A percentile compares a stretch with the other conserved stretches of the same genome.
Conservation (phyloP, 257 asterid species). For the Misopates orontium region DNA sequence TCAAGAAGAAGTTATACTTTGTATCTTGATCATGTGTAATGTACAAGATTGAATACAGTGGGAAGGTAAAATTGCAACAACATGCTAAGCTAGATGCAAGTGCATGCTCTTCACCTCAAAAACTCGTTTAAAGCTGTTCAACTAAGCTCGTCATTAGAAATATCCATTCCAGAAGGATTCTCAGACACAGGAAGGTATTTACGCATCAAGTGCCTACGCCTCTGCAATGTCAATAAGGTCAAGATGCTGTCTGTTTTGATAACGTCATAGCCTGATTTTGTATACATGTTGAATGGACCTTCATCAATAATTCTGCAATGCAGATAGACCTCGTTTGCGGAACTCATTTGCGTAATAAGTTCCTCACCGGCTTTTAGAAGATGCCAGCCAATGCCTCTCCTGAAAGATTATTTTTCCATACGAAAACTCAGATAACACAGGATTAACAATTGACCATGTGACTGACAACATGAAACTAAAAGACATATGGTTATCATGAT, state of each 20-base stretch:
- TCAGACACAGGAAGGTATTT: slow-evolving; percentile 61
- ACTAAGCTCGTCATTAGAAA: slow-evolving; percentile 36
- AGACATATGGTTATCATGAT: neutral
- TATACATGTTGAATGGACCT: slow-evolving; percentile 84
- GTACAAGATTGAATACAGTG: slow-evolving; percentile 34
- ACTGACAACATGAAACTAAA: neutral
- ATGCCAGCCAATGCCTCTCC: slow-evolving; percentile 97
- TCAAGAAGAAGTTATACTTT: slow-evolving; percentile 17
- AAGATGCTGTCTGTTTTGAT: slow-evolving; percentile 79
- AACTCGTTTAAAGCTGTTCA: slow-evolving; percentile 30
- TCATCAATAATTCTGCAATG: slow-evolving; percentile 90
- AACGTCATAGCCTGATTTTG: slow-evolving; percentile 68
- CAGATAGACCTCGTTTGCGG: slow-evolving; percentile 71
- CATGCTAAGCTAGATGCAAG: slow-evolving; percentile 18
- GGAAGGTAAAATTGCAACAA: slow-evolving; percentile 16
- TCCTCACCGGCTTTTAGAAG: slow-evolving; percentile 86
- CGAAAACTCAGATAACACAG: neutral
- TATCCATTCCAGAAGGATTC: slow-evolving; percentile 38
- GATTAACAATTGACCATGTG: slow-evolving; percentile 1
- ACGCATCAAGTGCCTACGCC: slow-evolving; percentile 89
- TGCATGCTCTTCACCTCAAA: slow-evolving; percentile 36
- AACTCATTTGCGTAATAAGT: slow-evolving; percentile 69
- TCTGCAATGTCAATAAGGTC: slow-evolving; percentile 73
- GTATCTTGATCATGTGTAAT: slow-evolving; percentile 29
- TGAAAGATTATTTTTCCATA: slow-evolving; percentile 29